Base-by-base conservation (phyloP, 148 eudicot species). In the Agrostemma githago region DNA sequence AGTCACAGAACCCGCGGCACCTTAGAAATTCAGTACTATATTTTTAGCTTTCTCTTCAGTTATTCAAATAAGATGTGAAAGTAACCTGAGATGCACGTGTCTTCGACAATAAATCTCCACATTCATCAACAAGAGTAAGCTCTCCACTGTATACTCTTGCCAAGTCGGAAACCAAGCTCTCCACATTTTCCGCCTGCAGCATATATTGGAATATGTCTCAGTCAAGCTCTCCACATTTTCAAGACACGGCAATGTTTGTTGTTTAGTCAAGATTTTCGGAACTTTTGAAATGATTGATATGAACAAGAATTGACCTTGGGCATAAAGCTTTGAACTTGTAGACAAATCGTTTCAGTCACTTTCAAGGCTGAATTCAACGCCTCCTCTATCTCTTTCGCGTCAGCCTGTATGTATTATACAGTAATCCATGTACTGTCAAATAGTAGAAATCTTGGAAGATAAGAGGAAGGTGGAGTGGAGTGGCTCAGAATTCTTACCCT, bases 131-230 rank as follows among this genome's bases (percentile, higher is more conserved):
- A 39, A 83, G 77, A 46, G 83, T 79, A 69, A 81, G 82, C 80
- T 90, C 92, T 74, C 86, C 86, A 61, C 86, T 74, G 72, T 72
- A 78, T 64, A 84, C 83, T 64, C 85, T 87, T 10, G 90, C 92
- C 76, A 92, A 73, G 72, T 88, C 84, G 54, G 89, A 85, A 65
- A 80, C 71, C 72, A 81, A 79, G 38, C 61, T 59, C 39, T 87
- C 89, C 81, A 87, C 73, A 84, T 85, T 83, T 82, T 87, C 93
- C 21, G 92, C 91, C 97, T 92, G 92, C 82, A 84, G 92, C 82
- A 84, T 46, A 66, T 4, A 56, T 63, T 5, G 6, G 39, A 57
- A 57, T 68, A 48, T 8, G 56, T 43, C 8, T 67, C 51, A 61
- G 74, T 58, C 48, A 26, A 64, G 56, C 56, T 51, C 4, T 12